Base-by-base conservation (phyloP, 139 green algal species). In the Chlamydomonas eustigma region DNA sequence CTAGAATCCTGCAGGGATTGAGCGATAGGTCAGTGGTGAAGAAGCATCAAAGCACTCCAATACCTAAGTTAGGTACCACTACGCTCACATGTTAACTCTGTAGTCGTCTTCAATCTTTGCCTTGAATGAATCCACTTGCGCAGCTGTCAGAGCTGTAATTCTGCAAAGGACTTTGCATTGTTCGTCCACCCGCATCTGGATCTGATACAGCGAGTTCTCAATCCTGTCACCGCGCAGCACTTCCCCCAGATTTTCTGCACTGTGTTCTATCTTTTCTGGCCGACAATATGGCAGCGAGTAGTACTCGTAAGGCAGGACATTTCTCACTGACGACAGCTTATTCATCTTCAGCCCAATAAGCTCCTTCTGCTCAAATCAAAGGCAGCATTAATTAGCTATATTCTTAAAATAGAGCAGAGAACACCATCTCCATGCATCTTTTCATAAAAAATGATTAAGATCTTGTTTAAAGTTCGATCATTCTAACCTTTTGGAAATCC, bases 191-290 rank as follows among this genome's bases (percentile, higher is more conserved):
- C 91, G 80, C 85, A 99, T 98, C 65, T 92, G 64, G 66, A 98
- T 88, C 92, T 88, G 74, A 73, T 99, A 99, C 24, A 91, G 75
- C 0, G 94, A 98, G 85, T 97, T 98, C 66, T 97, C 91, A 63
- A 99, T 99, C 33, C 96, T 80, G 86, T 99, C 96, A 22, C 96
- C 96, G 1, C 96, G 87, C 82, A 99, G 83, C 44, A 99, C 91
- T 84, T 99, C 95, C 2, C 96, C 96, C 63, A 98, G 82, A 84
- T 98, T 98, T 73, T 98, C 96, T 5, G 95, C 91, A 50, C 82
- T 93, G 58, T 88, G 89, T 50, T 94, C 80, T 63, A 99, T 92
- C 64, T 92, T 89, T 33, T 97, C 85, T 6, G 96, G 96, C 37
- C 87, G 84, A 82, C 96, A 99, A 84, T 97, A 99, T 4, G 95